A percentile compares a stretch with the other conserved stretches of the same genome.
phyloP scores from a whole-genome alignment of 1,284 basidiomycete genomes.

The Ustilago lituana region DNA sequence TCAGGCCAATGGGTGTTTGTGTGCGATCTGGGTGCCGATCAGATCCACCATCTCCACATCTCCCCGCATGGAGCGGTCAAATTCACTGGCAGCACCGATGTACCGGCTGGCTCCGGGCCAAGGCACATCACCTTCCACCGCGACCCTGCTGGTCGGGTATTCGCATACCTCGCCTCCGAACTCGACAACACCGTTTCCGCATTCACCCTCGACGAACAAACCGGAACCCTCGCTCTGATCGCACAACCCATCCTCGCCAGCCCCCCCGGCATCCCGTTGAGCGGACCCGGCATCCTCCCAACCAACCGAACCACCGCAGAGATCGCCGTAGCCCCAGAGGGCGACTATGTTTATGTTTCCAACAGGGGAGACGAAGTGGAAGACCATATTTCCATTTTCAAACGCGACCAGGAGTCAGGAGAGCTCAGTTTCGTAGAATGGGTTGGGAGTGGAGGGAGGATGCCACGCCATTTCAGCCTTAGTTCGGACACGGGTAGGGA shows the following conservation, averaged over 20 bases:
- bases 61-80: slow-evolving; percentile 7
- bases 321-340: slow-evolving; percentile 49
- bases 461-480: slow-evolving; percentile 50
- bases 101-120: slow-evolving; percentile 35
- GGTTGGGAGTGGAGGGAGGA: slow-evolving; percentile 46
- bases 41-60: slow-evolving; percentile 47
- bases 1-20: slow-evolving; percentile 51
- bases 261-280: slow-evolving; percentile 41
- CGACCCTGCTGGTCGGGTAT: neutral
- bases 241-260: slow-evolving; percentile 31
- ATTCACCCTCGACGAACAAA: slow-evolving; percentile 25
- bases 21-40: slow-evolving; percentile 54
- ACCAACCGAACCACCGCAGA: slow-evolving; percentile 54
- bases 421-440: slow-evolving; percentile 35
- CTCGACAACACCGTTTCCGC: slow-evolving; percentile 45
- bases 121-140: slow-evolving; percentile 44
- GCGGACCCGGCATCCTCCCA: slow-evolving; percentile 32
- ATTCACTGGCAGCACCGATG: slow-evolving; percentile 21
- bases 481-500: slow-evolving; percentile 23
- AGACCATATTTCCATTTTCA: slow-evolving; percentile 55
- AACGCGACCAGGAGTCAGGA: slow-evolving; percentile 21
- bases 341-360: slow-evolving; percentile 50
- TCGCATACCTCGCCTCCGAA: slow-evolving; percentile 54
- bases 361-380: slow-evolving; percentile 43
- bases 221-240: slow-evolving; percentile 24